Percentiles rank a stretch among this genome's conserved stretches.
Conservation (phyloP, 2,329 filamentous ascomycete species). For the Penicillium sp. region DNA sequence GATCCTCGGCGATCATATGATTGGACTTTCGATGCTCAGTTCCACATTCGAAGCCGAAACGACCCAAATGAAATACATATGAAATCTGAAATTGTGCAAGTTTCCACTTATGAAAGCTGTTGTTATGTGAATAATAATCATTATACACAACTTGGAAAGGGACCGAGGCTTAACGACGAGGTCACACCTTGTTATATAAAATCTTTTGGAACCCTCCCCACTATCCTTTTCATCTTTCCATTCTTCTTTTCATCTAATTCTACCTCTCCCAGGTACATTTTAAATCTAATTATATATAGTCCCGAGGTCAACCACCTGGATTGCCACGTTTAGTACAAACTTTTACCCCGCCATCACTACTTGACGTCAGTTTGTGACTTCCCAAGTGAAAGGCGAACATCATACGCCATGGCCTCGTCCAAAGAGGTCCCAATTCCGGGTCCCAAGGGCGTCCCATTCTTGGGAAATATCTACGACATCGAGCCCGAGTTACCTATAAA, state of each 20-base stretch:
- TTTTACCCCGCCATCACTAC: background rate
- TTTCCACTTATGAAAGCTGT: too few species aligned
- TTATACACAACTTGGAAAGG: too few species aligned
- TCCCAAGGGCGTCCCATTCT: conserved; percentile 61
- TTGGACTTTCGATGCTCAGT: conserved; percentile 1
- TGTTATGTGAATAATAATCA: too few species aligned
- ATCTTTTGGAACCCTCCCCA: too few species aligned
- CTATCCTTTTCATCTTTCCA: too few species aligned
- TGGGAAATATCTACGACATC: conserved; percentile 66
- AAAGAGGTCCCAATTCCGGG: conserved; percentile 54
- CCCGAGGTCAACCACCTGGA: background rate
- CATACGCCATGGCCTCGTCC: conserved; percentile 15
- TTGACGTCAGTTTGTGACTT: background rate
- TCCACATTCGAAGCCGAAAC: background rate
- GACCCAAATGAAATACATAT: too few species aligned
- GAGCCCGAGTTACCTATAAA: conserved; percentile 56
- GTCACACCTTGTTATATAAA: background rate
- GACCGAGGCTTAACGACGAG: too few species aligned
- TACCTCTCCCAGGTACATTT: background rate
- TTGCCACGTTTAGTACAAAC: background rate
- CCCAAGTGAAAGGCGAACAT: background rate
- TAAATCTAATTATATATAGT: too few species aligned
- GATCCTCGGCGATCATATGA: background rate
- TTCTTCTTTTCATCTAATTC: too few species aligned
- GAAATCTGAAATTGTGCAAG: too few species aligned